A percentile compares a stretch with the other conserved stretches of the same genome.
Evolutionary conservation across 129 eudicot species (phyloP).

Genomic region (Saussurea involucrata): DNA sequence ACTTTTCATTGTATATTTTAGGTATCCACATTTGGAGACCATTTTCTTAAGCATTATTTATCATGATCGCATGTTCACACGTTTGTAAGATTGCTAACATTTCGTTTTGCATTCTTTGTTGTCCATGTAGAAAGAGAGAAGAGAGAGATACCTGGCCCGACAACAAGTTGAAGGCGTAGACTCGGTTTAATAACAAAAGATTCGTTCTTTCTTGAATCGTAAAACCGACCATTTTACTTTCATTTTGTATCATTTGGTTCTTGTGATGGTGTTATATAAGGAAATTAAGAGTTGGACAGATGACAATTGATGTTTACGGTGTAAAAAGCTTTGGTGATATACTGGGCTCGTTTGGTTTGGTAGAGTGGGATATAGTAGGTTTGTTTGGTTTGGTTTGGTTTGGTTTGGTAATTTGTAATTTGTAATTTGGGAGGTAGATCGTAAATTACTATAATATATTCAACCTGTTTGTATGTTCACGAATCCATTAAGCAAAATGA

Average conservation of each 20-base stretch:
- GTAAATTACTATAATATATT: background rate
- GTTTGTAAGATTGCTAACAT: background rate
- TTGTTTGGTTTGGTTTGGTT: background rate
- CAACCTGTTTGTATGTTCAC: too few species aligned
- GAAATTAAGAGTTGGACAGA: slow-evolving; percentile 20
- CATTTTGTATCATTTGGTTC: slow-evolving; percentile 8
- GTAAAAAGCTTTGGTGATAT: slow-evolving; percentile 39
- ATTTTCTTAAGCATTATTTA: background rate
- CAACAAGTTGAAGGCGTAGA: slow-evolving; percentile 43
- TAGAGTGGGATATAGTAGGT: background rate
- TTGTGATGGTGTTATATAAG: slow-evolving; percentile 5
- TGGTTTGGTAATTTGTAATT: background rate
- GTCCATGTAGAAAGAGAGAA: slow-evolving; percentile 26
- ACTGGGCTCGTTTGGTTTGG: background rate
- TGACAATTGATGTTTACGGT: slow-evolving; percentile 23
- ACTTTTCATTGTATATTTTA: background rate
- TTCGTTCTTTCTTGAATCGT: slow-evolving; percentile 6
- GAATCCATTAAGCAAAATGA: too few species aligned
- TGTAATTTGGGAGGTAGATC: background rate
- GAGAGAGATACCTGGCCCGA: slow-evolving; percentile 34
- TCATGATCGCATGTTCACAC: background rate
- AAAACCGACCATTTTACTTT: slow-evolving; percentile 5
- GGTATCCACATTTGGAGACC: background rate
- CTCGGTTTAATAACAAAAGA: slow-evolving; percentile 23
- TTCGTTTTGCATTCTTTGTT: background rate